Evolutionary conservation across 345 rosid species (phyloP).

Genomic region (Rhizophora mangle): DNA sequence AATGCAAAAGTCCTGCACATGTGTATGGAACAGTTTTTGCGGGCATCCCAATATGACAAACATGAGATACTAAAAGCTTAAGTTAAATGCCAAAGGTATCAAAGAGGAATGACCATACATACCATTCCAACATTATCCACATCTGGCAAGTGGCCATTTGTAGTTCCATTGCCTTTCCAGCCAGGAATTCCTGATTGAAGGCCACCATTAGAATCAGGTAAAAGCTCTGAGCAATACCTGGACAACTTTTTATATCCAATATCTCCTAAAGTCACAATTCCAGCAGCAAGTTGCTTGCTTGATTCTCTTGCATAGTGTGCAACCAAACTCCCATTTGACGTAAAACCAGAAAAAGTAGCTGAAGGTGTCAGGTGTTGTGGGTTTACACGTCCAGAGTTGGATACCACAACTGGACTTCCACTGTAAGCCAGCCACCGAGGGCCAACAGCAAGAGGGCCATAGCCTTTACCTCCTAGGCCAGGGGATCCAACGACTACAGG

Average conservation of each 20-base stretch:
- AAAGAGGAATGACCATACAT: constrained; percentile 14
- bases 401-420: constrained; percentile 55
- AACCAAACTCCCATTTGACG: constrained; percentile 56
- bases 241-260: constrained; percentile 68
- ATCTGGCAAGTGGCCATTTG: constrained; percentile 53
- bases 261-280: constrained; percentile 83
- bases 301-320: constrained; percentile 85
- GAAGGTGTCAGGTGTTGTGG: constrained; percentile 64
- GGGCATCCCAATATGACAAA: neutral
- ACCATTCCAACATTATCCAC: constrained; percentile 87
- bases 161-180: constrained; percentile 49
- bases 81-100: neutral
- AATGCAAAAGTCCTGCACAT: neutral
- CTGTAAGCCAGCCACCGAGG: constrained; percentile 95
- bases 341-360: constrained; percentile 41
- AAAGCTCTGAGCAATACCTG: constrained; percentile 68
- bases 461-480: constrained; percentile 65
- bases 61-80: neutral
- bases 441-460: constrained; percentile 94
- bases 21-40: neutral
- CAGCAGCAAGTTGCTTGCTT: constrained; percentile 86
- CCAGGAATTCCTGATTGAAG: constrained; percentile 47
- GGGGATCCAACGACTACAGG: constrained; percentile 43
- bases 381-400: constrained; percentile 50
- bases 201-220: constrained; percentile 56